Evolutionary conservation across 345 rosid species (phyloP), one percentile per base, ranked within the genome.

Genomic region (Arabis hirsuta): DNA sequence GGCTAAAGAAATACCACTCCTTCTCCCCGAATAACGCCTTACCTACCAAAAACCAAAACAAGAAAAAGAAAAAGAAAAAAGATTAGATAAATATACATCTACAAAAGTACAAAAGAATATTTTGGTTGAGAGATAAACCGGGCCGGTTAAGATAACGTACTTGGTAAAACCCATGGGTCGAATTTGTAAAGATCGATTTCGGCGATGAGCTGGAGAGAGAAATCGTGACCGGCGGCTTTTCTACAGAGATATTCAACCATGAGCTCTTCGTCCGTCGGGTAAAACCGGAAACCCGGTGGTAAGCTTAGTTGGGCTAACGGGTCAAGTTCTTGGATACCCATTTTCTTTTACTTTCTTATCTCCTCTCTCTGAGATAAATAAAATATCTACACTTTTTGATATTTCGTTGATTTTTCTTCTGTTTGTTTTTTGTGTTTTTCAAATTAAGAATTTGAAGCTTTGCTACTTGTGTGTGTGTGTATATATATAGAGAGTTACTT

Each of bases 181-280:
- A 87, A 88, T 78, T 91, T 91, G 88, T 95, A 95, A 63, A 95
- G 74, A 83, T 95, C 97, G 41, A 95, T 83, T 9, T 95, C 99
- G 4, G 74, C 96, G 43, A 95, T 95, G 59, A 95, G 87, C 76
- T 73, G 83, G 4, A 91, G 76, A 39, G 84, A 71, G 75, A 95
- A 91, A 3, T 84, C 85, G 11, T 88, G 86, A 0, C 97, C 97
- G 1, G 97, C 95, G 32, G 88, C 96, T 79, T 95, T 87, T 58
- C 81, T 72, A 69, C 96, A 90, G 7, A 95, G 81, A 71, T 95
- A 95, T 32, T 91, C 97, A 41, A 91, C 96, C 47, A 95, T 46
- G 5, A 95, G 96, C 84, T 95, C 99, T 79, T 90, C 99, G 57
- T 95, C 99, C 0, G 97, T 91, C 75, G 99, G 99, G 82, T 81